These are phyloP conservation scores for Helotiales sp. DNA, from an alignment of 2,329 filamentous ascomycete genomes.

Conservation along the genomic window DNA sequence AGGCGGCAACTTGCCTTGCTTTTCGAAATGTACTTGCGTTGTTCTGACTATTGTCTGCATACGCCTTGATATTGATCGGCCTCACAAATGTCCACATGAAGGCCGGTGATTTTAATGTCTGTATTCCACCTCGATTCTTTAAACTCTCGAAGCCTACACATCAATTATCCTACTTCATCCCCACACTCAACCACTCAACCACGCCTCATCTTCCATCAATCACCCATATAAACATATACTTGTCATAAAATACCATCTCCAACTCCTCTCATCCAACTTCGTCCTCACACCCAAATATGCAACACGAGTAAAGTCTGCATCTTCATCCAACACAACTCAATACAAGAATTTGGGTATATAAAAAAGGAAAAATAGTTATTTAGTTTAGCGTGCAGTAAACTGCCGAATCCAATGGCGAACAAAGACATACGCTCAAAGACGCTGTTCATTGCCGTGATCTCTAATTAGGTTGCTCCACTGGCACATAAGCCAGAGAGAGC, in stretches of 20 bases:
- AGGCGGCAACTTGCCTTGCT: background rate
- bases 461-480: constrained; percentile 25
- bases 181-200: background rate
- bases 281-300: constrained; percentile 2
- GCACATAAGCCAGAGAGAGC: constrained; percentile 25
- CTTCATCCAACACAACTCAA: constrained; percentile 20
- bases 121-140: constrained; percentile 15
- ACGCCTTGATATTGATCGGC: background rate
- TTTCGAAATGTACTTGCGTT: background rate
- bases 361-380: constrained; percentile 17
- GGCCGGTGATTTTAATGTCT: constrained; percentile 4
- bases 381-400: background rate
- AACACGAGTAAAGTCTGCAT: background rate
- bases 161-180: constrained; percentile 9
- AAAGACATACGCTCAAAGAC: constrained; percentile 17
- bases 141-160: constrained; percentile 1
- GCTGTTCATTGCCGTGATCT: constrained; percentile 10
- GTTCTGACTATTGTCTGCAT: background rate
- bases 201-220: background rate
- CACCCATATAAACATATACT: constrained; percentile 17
- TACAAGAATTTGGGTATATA: constrained; percentile 37
- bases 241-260: background rate
- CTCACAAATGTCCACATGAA: background rate
- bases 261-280: background rate
- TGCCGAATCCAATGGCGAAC: constrained; percentile 11